Conservation (phyloP, 2,329 filamentous ascomycete species). For the Ophiostoma angusticollis region DNA sequence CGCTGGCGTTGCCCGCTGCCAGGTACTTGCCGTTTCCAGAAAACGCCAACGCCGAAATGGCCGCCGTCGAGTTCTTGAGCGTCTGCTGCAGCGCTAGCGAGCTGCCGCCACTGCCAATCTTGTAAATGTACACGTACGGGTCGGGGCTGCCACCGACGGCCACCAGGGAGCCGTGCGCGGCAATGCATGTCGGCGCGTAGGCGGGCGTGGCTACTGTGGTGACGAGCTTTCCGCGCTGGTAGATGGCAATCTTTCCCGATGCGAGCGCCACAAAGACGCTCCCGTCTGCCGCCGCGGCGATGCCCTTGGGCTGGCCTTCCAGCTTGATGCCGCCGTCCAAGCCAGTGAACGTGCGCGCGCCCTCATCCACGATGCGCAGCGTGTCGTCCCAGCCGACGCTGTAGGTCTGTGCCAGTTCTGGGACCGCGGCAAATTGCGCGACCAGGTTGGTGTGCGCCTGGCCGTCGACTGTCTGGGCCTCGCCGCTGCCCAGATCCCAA, state of each 20-base stretch:
- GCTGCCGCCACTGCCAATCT: constrained; percentile 38
- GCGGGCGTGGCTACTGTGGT: constrained; percentile 41
- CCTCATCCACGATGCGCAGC: constrained; percentile 63
- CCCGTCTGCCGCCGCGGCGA: constrained; percentile 39
- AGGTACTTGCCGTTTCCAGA: constrained; percentile 64
- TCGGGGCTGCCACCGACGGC: constrained; percentile 62
- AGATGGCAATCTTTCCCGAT: constrained; percentile 34
- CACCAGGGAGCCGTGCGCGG: constrained; percentile 52
- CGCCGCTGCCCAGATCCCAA: constrained; percentile 65
- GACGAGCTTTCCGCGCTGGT: constrained; percentile 47
- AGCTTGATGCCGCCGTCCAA: constrained; percentile 44
- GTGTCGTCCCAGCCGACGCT: constrained; percentile 93
- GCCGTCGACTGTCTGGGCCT: constrained; percentile 61
- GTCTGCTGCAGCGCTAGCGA: constrained; percentile 41
- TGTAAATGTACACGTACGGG: constrained; percentile 62
- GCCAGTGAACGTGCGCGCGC: constrained; percentile 63
- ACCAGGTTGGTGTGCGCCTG: constrained; percentile 78
- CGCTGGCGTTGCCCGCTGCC: constrained; percentile 69
- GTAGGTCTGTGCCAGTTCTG: constrained; percentile 53
- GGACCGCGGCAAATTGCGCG: constrained; percentile 55
- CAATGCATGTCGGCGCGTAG: constrained; percentile 57
- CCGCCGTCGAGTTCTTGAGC: constrained; percentile 55
- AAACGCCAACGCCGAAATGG: constrained; percentile 72
- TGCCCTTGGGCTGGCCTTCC: constrained; percentile 66
- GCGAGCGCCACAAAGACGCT: constrained; percentile 46